Evolutionary conservation across 2,329 filamentous ascomycete species (phyloP), one percentile per base, ranked within the genome.

Genomic region (Fusarium sublunatum): DNA sequence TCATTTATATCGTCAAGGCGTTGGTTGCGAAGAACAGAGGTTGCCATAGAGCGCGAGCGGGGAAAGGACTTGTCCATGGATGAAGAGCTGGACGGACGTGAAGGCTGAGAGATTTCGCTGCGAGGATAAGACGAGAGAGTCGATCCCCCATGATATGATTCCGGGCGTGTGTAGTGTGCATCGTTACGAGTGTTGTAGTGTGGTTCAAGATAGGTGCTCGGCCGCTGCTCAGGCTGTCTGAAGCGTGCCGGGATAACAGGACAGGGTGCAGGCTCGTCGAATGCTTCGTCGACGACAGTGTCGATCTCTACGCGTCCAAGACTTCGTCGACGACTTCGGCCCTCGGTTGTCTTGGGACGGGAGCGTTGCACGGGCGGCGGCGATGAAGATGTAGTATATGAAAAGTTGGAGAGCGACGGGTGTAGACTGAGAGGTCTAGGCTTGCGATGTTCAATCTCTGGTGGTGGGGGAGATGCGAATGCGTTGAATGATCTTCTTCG

Each of bases 1-100:
- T 77, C 78, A 12, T 75, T 73, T 2, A 76, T 72, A 9, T 79
- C 76, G 15, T 75, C 70, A 6, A 74, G 70, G 5, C 68, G 66
- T 12, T 56, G 54, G 3, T 57, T 61, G 7, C 43, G 58, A 2
- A 57, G 53, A 29, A 56, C 62, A 5, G 57, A 22, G 0, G 53
- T 58, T 4, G 67, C 64, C 13, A 70, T 51, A 2, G 72, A 72
- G 6, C 70, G 65, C 12, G 68, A 68, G 3, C 67, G 61, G 6
- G 70, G 47, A 7, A 51, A 55, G 8, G 56, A 38, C n/a, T 54
- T 61, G 19, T 66, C 67, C 12, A 63, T 38, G 3, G 69, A 71
- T 13, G 69, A 69, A 9, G 69, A 69, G 42, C 69, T 71, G 1
- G 69, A 66, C 5, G 69, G 68, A 1, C 69, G 67, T 3, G 67